A percentile compares a stretch with the other conserved stretches of the same genome.
Evolutionary conservation across 2,329 filamentous ascomycete species (phyloP).

Genomic region (Fusarium floridanum): DNA sequence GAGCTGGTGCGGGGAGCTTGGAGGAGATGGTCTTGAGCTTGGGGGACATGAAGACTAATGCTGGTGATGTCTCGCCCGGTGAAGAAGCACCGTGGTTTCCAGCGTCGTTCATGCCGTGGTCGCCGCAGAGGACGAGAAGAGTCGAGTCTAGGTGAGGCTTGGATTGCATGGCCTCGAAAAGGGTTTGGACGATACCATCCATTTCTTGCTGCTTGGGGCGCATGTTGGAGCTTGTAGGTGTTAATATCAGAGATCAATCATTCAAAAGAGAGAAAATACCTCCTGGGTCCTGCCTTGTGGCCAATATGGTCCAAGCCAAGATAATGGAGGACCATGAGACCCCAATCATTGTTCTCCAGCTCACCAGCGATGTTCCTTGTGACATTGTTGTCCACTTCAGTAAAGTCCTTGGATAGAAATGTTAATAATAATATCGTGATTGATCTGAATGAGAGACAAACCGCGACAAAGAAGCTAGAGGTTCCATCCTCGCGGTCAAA

Average conservation of each 20-base stretch:
- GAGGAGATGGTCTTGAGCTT: constrained; percentile 74
- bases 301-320: constrained; percentile 97
- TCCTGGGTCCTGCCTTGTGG: constrained; percentile 91
- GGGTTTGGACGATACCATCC: constrained; percentile 82
- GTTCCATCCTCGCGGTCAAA: constrained; percentile 93
- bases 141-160: constrained; percentile 80
- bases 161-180: constrained; percentile 81
- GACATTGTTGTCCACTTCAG: constrained; percentile 97
- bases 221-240: constrained; percentile 80
- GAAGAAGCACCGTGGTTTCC: constrained; percentile 97
- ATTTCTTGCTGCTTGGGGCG: constrained; percentile 93
- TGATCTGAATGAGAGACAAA: too few species aligned
- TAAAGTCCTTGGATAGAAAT: constrained; percentile 79
- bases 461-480: constrained; percentile 97
- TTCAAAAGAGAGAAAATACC: constrained; percentile 60
- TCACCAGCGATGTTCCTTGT: constrained; percentile 88
- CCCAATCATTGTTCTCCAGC: constrained; percentile 85
- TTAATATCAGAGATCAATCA: neutral
- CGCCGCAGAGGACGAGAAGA: constrained; percentile 87
- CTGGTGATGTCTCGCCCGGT: constrained; percentile 92
- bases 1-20: constrained; percentile 64
- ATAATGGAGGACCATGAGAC: constrained; percentile 94
- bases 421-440: too few species aligned
- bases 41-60: constrained; percentile 90
- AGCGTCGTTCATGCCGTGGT: constrained; percentile 99